phyloP scores from a whole-genome alignment of 2,329 filamentous ascomycete genomes.

The Ophiostoma montium region DNA sequence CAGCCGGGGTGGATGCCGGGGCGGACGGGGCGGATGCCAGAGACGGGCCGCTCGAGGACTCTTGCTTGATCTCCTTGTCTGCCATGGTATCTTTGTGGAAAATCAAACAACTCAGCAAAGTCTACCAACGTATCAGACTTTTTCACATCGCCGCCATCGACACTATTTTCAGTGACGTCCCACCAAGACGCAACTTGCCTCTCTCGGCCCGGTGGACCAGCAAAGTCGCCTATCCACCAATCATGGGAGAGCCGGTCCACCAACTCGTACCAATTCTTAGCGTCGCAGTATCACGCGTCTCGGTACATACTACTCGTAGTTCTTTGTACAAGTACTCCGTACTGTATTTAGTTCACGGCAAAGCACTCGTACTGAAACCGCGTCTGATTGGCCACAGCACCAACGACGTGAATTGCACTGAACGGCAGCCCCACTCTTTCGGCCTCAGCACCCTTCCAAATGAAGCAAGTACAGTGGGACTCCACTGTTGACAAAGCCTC shows the following conservation, averaged over 20 bases:
- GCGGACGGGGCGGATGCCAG: neutral
- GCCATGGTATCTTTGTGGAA: neutral
- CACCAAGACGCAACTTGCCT: neutral
- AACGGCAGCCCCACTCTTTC: neutral
- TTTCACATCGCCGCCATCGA: neutral
- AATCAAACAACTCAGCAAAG: neutral
- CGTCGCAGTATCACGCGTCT: too few relatives aligned
- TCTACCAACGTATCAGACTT: neutral
- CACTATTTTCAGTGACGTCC: neutral
- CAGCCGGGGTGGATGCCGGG: neutral
- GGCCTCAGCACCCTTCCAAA: too few relatives aligned
- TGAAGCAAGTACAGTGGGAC: too few relatives aligned
- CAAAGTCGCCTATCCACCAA: too few relatives aligned
- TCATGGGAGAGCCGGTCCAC: neutral
- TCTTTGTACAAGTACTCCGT: too few relatives aligned
- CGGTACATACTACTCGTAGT: too few relatives aligned
- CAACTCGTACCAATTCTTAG: neutral
- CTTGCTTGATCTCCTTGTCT: neutral
- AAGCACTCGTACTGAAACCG: too few relatives aligned
- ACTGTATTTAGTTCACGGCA: too few relatives aligned
- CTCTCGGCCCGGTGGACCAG: too few relatives aligned
- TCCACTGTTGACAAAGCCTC: neutral
- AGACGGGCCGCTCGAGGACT: neutral
- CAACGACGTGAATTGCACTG: neutral
- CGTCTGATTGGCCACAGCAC: neutral